Evolutionary conservation across 345 rosid genomes (phyloP).

Genomic region (Populus nigra): DNA sequence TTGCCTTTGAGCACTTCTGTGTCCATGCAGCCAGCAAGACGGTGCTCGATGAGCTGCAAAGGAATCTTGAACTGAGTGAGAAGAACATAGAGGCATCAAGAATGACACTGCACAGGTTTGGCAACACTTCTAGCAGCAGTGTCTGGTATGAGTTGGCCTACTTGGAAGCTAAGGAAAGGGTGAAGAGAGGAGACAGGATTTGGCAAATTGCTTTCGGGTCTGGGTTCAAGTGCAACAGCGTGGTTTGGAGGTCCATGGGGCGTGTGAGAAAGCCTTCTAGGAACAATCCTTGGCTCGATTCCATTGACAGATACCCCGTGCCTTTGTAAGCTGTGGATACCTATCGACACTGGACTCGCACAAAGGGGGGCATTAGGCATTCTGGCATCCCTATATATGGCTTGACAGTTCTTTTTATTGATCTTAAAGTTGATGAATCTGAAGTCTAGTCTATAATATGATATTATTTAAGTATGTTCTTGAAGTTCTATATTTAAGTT

Average conservation of each 20-base stretch:
- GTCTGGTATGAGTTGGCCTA: slow-evolving; percentile 91
- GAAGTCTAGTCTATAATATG: too few species aligned
- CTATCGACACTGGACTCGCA: neutral
- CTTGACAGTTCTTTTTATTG: neutral
- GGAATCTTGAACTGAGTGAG: slow-evolving; percentile 77
- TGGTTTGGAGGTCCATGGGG: slow-evolving; percentile 76
- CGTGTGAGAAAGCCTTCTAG: slow-evolving; percentile 58
- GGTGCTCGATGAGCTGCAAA: slow-evolving; percentile 77
- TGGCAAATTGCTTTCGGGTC: slow-evolving; percentile 93
- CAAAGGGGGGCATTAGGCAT: neutral
- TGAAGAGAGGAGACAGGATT: slow-evolving; percentile 68
- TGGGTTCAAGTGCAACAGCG: slow-evolving; percentile 91
- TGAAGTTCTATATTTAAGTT: too few species aligned
- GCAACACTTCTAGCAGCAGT: slow-evolving; percentile 90
- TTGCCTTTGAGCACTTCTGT: slow-evolving; percentile 91
- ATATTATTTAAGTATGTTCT: too few species aligned
- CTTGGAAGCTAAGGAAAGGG: slow-evolving; percentile 81
- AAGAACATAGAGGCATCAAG: slow-evolving; percentile 78
- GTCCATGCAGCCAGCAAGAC: slow-evolving; percentile 82
- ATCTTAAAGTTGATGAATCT: neutral
- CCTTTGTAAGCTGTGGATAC: neutral
- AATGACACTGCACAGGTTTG: slow-evolving; percentile 83
- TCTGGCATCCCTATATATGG: neutral
- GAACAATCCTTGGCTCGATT: slow-evolving; percentile 75
- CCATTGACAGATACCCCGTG: slow-evolving; percentile 63